Evolutionary conservation across 768 basidiomycete genomes (phyloP), one percentile per base, ranked within the genome.

Genomic region (Paxillus involutus): DNA sequence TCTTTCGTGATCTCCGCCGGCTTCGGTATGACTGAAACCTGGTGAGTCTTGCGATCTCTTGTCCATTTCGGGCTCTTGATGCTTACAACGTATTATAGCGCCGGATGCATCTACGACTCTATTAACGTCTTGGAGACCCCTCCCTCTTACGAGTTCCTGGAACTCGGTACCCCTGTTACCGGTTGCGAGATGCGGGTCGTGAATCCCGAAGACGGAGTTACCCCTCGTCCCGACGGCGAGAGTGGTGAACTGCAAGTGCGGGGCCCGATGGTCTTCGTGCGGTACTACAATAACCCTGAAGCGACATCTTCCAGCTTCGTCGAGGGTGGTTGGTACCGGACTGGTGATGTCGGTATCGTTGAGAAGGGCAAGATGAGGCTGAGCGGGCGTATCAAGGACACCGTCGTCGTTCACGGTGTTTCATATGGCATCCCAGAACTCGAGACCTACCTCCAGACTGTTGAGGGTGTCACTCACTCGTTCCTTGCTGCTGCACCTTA

Each of bases 291-390:
- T 60, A 82, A 84, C 61, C 56, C 64, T 11, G 62, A 73, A 49
- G 80, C 81, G 0, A 85, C 82, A 6, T 52, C 55, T 6, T 71
- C 76, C 29, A 74, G 77, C 30, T 79, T 85, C 56, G 72, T 74
- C 0, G 57, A 65, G 8, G 80, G 77, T 17, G 73, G 79, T 6
- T 86, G 83, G 83, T 80, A 81, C 66, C 77, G 76, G 58, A 84
- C 83, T n/a, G 84, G 84, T 1, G 84, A 86, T 58, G 65, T 79
- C 6, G 81, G 76, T 3, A 62, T 70, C 35, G 60, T 80, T 11
- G 55, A 65, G 40, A 62, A 66, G 7, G 68, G 71, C 3, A 66
- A 63, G 51, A 63, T 79, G 50, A 67, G 65, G 37, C 59, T 77
- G n/a, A 63, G 72, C 46, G 72, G 74, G 3, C 65, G 75, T 44